phyloP scores from a whole-genome alignment of 768 basidiomycete species.

The Mycena vitilis region DNA sequence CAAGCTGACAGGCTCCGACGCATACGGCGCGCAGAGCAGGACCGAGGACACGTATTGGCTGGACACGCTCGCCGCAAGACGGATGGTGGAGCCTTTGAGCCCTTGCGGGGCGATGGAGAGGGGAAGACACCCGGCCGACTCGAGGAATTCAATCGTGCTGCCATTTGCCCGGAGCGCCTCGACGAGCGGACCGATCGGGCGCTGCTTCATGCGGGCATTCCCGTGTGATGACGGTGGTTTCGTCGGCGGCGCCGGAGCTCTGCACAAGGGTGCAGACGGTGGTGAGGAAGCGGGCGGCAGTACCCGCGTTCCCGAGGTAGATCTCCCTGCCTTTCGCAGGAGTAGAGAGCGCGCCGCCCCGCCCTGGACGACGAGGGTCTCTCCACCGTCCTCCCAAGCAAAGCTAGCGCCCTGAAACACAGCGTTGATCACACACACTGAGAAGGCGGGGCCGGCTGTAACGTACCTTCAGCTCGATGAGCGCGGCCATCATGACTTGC shows the following conservation, averaged over 20 bases:
- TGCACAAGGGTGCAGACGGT: conserved; percentile 94
- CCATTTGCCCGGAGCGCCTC: conserved; percentile 89
- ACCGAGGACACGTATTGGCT: conserved; percentile 99
- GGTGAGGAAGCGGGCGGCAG: conserved; percentile 96
- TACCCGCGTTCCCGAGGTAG: conserved; percentile 97
- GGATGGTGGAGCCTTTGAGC: conserved; percentile 83
- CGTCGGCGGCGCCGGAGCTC: conserved; percentile 48
- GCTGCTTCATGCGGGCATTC: conserved; percentile 98
- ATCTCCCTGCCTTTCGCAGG: conserved; percentile 87
- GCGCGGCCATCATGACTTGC: conserved; percentile 98
- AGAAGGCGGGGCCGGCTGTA: conserved; percentile 3
- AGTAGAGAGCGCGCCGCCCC: conserved; percentile 84
- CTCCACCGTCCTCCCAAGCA: conserved; percentile 95
- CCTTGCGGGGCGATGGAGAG: conserved; percentile 88
- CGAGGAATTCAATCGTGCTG: conserved; percentile 80
- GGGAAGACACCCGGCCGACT: conserved; percentile 87
- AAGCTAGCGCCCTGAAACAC: conserved; percentile 84
- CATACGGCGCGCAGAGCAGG: conserved; percentile 96
- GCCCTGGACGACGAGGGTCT: conserved; percentile 92
- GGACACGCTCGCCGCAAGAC: conserved; percentile 93
- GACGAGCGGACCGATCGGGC: conserved; percentile 95
- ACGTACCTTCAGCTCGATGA: conserved; percentile 85
- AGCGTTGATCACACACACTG: conserved; percentile 1
- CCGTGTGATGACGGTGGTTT: conserved; percentile 90
- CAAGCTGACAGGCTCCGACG: conserved; percentile 81